These are phyloP conservation scores for Magnusiomyces ingens DNA, from an alignment of 1,139 yeast genomes.

Conservation along the genomic window DNA sequence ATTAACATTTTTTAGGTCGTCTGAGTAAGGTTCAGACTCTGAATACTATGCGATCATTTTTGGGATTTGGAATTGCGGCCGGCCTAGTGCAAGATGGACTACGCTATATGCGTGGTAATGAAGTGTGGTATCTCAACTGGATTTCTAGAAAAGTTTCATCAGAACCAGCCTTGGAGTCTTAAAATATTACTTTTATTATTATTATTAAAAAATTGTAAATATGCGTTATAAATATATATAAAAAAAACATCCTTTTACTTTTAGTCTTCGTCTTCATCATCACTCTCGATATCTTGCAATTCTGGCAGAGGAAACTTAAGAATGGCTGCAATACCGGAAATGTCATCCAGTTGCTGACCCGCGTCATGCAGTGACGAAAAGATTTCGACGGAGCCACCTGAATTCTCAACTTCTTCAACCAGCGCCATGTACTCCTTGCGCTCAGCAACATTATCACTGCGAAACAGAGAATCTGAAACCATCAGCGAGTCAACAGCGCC, in stretches of 20 bases:
- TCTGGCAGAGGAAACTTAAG: constrained; percentile 80
- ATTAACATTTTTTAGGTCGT: constrained; percentile 13
- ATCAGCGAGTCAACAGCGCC: constrained; percentile 74
- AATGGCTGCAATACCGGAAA: constrained; percentile 89
- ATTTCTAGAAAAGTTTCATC: background rate
- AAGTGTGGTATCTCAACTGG: constrained; percentile 49
- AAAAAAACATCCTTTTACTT: background rate
- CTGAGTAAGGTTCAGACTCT: constrained; percentile 44
- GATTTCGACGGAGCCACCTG: constrained; percentile 72
- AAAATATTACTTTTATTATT: background rate
- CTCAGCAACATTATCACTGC: constrained; percentile 63
- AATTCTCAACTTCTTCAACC: constrained; percentile 58
- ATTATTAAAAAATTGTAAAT: background rate
- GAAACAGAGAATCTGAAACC: constrained; percentile 72
- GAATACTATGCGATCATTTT: constrained; percentile 45
- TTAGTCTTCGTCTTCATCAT: constrained; percentile 5
- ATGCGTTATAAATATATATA: background rate
- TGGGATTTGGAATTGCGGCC: constrained; percentile 48
- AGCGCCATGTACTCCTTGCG: constrained; percentile 65
- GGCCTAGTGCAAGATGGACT: constrained; percentile 64
- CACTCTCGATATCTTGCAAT: constrained; percentile 53
- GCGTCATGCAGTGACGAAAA: constrained; percentile 85
- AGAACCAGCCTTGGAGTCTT: background rate
- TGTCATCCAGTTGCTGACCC: constrained; percentile 81
- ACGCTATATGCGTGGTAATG: constrained; percentile 52